A percentile compares a stretch with the other conserved stretches of the same genome.
These are phyloP conservation scores for Saccharomycopsis schoenii DNA, from an alignment of 805 yeast genomes.

Conservation along the genomic window DNA sequence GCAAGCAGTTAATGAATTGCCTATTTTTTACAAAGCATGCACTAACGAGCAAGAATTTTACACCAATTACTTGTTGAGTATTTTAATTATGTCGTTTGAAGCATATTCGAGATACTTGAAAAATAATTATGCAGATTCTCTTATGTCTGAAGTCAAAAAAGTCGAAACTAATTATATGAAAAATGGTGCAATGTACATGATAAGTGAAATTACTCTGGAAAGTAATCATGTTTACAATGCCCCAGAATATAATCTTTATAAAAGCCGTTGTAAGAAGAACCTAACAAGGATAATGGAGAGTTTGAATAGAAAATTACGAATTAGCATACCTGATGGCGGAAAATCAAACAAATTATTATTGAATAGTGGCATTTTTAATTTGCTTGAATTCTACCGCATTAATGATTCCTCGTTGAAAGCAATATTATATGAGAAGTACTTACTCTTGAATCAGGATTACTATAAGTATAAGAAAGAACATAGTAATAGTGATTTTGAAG, in stretches of 20 bases:
- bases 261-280: neutral
- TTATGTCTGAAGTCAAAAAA: neutral
- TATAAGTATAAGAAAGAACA: conserved; percentile 3
- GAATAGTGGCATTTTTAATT: conserved; percentile 5
- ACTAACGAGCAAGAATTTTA: neutral
- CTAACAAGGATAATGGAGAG: neutral
- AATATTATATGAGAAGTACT: neutral
- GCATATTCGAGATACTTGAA: neutral
- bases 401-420: neutral
- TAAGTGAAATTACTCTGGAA: neutral
- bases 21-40: conserved; percentile 11
- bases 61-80: conserved; percentile 2
- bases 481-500: conserved; percentile 26
- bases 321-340: neutral
- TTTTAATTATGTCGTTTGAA: conserved; percentile 7
- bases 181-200: neutral
- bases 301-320: neutral
- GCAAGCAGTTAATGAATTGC: conserved; percentile 6
- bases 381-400: conserved; percentile 6
- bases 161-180: neutral
- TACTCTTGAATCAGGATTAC: neutral
- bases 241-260: neutral
- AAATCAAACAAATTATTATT: neutral
- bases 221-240: neutral
- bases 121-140: neutral